Conservation (phyloP, 2,329 filamentous ascomycete genomes). For the Xylariales sp. region DNA sequence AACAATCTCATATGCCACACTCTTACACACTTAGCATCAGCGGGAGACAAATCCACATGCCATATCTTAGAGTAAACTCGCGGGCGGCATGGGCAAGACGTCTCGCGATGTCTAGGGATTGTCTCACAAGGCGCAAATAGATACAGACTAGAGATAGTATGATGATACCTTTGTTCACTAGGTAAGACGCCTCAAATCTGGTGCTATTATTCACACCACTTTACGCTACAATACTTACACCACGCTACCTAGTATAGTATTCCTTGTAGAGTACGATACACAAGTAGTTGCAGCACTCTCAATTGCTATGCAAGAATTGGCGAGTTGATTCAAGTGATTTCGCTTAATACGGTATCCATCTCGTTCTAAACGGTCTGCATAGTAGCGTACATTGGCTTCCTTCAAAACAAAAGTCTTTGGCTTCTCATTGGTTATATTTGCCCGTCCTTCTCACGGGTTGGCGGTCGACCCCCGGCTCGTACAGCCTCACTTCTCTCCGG, state of each 20-base stretch:
- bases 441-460: constrained; percentile 43
- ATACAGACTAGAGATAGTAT: constrained; percentile 8
- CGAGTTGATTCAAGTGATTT: constrained; percentile 15
- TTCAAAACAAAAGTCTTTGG: constrained; percentile 13
- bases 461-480: constrained; percentile 43
- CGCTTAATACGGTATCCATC: constrained; percentile 20
- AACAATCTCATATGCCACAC: neutral
- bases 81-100: constrained; percentile 7
- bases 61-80: constrained; percentile 24
- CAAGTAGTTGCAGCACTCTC: neutral
- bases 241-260: neutral
- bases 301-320: constrained; percentile 11
- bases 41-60: constrained; percentile 1
- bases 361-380: constrained; percentile 30
- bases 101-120: constrained; percentile 24
- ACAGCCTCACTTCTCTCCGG: constrained; percentile 52
- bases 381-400: constrained; percentile 23
- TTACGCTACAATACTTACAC: too few species aligned
- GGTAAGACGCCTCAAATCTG: constrained; percentile 1
- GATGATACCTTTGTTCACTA: neutral
- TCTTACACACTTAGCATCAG: neutral
- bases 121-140: constrained; percentile 22
- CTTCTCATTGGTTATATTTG: constrained; percentile 29
- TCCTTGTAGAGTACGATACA: neutral
- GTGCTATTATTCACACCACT: neutral